Conservation (phyloP, 2,329 filamentous ascomycete genomes). For the Lachnum nothofagi region DNA sequence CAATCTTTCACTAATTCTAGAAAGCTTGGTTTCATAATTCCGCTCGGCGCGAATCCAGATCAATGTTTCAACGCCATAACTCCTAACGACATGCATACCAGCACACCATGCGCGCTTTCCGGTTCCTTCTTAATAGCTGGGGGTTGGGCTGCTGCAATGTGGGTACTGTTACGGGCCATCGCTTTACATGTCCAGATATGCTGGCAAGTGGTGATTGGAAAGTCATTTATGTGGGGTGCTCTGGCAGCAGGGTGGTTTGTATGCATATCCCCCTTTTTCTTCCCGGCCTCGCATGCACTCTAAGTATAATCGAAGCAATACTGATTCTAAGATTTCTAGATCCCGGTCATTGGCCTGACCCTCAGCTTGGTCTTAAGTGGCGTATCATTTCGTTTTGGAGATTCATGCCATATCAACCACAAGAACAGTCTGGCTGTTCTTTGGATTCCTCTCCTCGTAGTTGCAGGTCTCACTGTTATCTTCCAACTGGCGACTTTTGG, state of each 20-base stretch:
- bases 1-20: slow-evolving; percentile 20
- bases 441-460: slow-evolving; percentile 81
- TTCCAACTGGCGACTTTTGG: slow-evolving; percentile 79
- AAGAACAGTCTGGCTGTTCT: slow-evolving; percentile 74
- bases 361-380: slow-evolving; percentile 79
- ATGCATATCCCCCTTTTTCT: slow-evolving; percentile 31
- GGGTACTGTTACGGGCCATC: slow-evolving; percentile 84
- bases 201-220: slow-evolving; percentile 88
- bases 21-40: slow-evolving; percentile 84
- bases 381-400: slow-evolving; percentile 88
- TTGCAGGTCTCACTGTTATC: slow-evolving; percentile 70
- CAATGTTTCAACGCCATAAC: slow-evolving; percentile 89
- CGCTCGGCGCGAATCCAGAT: slow-evolving; percentile 69
- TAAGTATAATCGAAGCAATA: background rate
- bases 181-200: slow-evolving; percentile 96
- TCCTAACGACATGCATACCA: slow-evolving; percentile 84
- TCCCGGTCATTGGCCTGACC: slow-evolving; percentile 55
- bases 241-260: slow-evolving; percentile 80
- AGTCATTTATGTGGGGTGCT: slow-evolving; percentile 82
- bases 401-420: slow-evolving; percentile 90
- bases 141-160: slow-evolving; percentile 78
- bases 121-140: slow-evolving; percentile 82
- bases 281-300: background rate
- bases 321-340: background rate
- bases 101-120: slow-evolving; percentile 77